phyloP scores from a whole-genome alignment of 1,139 yeast species.

The Debaryomyces nepalensis region DNA sequence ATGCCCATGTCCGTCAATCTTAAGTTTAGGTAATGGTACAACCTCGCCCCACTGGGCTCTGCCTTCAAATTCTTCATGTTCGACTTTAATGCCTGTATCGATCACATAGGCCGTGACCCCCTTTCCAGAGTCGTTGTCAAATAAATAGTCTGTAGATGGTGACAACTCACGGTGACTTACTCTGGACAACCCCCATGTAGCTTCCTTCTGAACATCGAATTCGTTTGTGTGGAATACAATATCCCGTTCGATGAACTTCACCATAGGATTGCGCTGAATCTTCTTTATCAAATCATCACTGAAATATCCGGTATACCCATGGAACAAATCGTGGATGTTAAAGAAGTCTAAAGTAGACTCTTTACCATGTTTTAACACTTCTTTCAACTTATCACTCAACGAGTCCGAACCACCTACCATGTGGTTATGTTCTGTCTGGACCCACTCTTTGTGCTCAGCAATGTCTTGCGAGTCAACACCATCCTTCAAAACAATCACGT shows the following conservation, averaged over 20 bases:
- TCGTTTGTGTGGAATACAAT: slow-evolving; percentile 37
- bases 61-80: slow-evolving; percentile 47
- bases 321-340: slow-evolving; percentile 28
- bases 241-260: slow-evolving; percentile 45
- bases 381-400: slow-evolving; percentile 7
- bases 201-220: slow-evolving; percentile 41
- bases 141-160: slow-evolving; percentile 58
- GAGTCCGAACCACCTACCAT: slow-evolving; percentile 18
- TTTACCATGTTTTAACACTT: slow-evolving; percentile 11
- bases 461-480: slow-evolving; percentile 25
- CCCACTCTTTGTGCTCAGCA: slow-evolving; percentile 10
- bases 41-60: slow-evolving; percentile 50
- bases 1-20: slow-evolving; percentile 58
- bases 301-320: slow-evolving; percentile 43
- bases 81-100: slow-evolving; percentile 48
- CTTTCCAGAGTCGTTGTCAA: slow-evolving; percentile 45
- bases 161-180: slow-evolving; percentile 32
- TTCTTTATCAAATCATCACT: slow-evolving; percentile 31
- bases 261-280: slow-evolving; percentile 33
- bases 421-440: slow-evolving; percentile 17
- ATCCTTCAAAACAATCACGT: slow-evolving; percentile 42
- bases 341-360: slow-evolving; percentile 39
- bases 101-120: slow-evolving; percentile 51
- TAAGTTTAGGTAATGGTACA: slow-evolving; percentile 40
- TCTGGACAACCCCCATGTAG: slow-evolving; percentile 50